Base-by-base conservation (phyloP, 345 rosid species). In the Eutrema heterophyllum region DNA sequence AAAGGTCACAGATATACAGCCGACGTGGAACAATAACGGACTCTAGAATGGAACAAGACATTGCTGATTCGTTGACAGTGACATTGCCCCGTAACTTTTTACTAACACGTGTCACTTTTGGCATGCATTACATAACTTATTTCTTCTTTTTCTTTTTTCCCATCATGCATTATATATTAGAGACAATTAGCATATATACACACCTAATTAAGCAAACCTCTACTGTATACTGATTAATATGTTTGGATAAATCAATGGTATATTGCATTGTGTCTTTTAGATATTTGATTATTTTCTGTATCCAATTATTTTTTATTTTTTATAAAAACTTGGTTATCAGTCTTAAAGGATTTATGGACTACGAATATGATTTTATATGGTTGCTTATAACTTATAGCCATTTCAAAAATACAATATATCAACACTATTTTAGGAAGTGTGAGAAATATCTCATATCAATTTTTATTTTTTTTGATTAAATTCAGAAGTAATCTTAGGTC, bases 11-110 rank as follows among this genome's bases (percentile, higher is more conserved):
- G 46, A 46, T 35, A 44, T 57, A 13, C 46, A 27, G 58, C 64
- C 15, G 11, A 64, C 77, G 70, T 64, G 77, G 70, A 63, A 43
- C 30, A 53, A 63, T 45, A 64, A 21, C 9, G 44, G 44, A 72
- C 76, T 64, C 70, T 32, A 43, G 29, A 63, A 43, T 32, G 46
- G 62, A 63, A 53, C 55, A 44, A 43, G 55, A 54, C 39, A 41
- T 21, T 44, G 32, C 6, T 64, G 64, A 64, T 73, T 73, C 40
- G 48, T 44, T 44, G 77, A 73, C 12, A 73, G 15, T 39, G 71
- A 64, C 68, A 50, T 21, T 32, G 55, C 40, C 30, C 3, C 43
- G 32, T 39, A 45, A 56, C 36, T 33, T 30, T 67, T 56, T 30
- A 55, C 13, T 53, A 11, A 53, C 49, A 68, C 18, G 15, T n/a